Base-by-base conservation (phyloP, 768 basidiomycete species). In the Suillus discolor region DNA sequence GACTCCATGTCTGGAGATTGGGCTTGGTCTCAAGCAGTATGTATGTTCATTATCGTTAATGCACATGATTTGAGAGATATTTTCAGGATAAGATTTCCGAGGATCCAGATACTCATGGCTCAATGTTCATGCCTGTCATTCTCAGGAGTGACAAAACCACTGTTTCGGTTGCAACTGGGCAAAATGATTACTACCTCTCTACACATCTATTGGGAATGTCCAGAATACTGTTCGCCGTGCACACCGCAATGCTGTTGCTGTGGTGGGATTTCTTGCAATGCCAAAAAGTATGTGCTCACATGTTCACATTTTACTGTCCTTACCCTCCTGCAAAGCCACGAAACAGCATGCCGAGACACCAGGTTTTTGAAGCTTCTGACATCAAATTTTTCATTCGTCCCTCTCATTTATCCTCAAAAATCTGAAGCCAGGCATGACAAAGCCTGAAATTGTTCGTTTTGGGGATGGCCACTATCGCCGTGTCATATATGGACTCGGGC, bases 251-350 rank as follows among this genome's bases (percentile, higher is more conserved):
- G 61, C 51, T 3, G 45, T 68, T 6, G 62, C 64, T 0, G 65
- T 77, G 8, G 63, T 79, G n/a, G 77, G 70, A 0, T 79, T 80
- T 65, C 64, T 75, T 31, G 65, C 72, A 8, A 76, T 77, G 39
- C 71, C 75, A 1, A 76, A 75, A 72, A 69, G 74, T 78, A 66
- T 44, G 69, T 70, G 15, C 61, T 9, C 23, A 36, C n/a, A 34
- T 3, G 63, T 57, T 8, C 25, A 9, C 23, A 6, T 23, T 6
- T 6, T 11, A 34, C 62, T 38, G 28, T 47, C n/a, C 38, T 51
- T 38, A 44, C 25, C 60, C 4, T 44, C 34, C 41, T 2, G 25
- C 13, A 31, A 15, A 70, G 69, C 67, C 3, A 64, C 59, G 36
- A 39, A 64, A 13, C 63, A 72, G 45, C 66, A 71, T 20, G 62